Percentiles rank a stretch among this genome's conserved stretches.
Conservation (phyloP, 2,329 filamentous ascomycete genomes). For the Colletotrichum sp. region DNA sequence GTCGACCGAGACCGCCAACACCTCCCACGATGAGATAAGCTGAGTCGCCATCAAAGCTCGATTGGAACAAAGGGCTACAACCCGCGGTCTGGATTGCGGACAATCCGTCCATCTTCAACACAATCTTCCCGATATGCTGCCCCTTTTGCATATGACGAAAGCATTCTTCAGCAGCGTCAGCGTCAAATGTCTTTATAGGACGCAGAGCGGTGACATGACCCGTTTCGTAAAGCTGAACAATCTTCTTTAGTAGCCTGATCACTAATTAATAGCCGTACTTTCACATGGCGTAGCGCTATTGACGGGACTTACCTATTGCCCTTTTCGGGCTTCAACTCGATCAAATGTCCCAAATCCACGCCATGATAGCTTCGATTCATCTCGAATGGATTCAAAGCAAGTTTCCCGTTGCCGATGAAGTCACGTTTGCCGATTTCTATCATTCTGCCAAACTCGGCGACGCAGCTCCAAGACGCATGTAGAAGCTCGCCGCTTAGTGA, state of each 20-base stretch:
- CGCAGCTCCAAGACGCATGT: constrained; percentile 41
- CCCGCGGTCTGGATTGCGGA: not conserved
- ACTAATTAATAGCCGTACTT: not conserved
- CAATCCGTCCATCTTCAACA: constrained; percentile 25
- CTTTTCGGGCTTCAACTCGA: not conserved
- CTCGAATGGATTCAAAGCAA: constrained; percentile 40
- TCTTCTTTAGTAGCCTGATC: not conserved
- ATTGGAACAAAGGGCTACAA: not conserved
- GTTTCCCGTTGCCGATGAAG: constrained; percentile 37
- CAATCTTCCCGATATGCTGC: constrained; percentile 45
- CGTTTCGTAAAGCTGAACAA: not conserved
- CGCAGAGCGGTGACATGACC: constrained; percentile 19
- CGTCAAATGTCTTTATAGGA: constrained; percentile 24
- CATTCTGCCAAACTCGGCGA: constrained; percentile 44
- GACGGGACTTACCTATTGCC: not conserved
- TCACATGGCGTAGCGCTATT: not conserved
- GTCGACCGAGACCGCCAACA: constrained; percentile 27
- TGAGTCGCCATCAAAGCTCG: not conserved
- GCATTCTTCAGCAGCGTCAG: constrained; percentile 34
- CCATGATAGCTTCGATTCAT: constrained; percentile 31
- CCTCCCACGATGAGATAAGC: constrained; percentile 29
- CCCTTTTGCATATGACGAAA: constrained; percentile 45
- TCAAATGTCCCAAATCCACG: constrained; percentile 15
- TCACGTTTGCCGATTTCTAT: constrained; percentile 48
- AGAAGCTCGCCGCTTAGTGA: constrained; percentile 41